Evolutionary conservation across 2,329 filamentous ascomycete genomes (phyloP), one percentile per base, ranked within the genome.

Genomic region (Aspergillus latus): DNA sequence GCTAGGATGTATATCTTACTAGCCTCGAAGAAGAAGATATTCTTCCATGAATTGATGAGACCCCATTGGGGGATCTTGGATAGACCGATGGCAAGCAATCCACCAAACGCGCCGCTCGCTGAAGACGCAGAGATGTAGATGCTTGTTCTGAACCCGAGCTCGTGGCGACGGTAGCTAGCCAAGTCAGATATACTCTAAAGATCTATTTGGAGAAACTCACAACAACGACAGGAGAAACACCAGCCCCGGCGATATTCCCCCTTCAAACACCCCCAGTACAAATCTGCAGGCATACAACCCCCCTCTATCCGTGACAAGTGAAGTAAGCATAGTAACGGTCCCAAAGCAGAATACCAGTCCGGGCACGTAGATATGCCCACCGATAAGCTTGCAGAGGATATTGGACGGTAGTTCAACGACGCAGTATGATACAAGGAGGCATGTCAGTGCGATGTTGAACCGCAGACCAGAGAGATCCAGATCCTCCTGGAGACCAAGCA

Each of bases 361-460:
- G 2, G 49, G 54, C 15, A 57, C 32, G 26, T 57, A 52, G 1
- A 57, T 45, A 39, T 57, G 49, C 9, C 44, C 44, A 2, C 54
- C 54, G n/a, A 57, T 15, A 2, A 53, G 11, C 21, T 53, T 57
- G 30, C 54, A 57, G 11, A 53, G 30, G 28, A 53, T 52, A n/a
- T 57, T 57, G 1, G 54, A 52, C n/a, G 54, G 54, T 26, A 57
- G 15, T 26, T 53, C 54, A 10, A 53, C 44, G 8, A 45, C 37
- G 13, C 44, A 56, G 46, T 56, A 56, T 2, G 53, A 36, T 5
- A 56, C 48, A 3, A 45, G 47, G 3, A 49, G 37, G 10, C 44
- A 48, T 9, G 47, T 59, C 44, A 57, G 21, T 3, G 71, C 66
- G 37, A 69, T 65, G 52, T 74, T 75, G 65, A 72, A 76, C 47